Base-by-base conservation (phyloP, 805 yeast species). In the Candida ortonii region DNA sequence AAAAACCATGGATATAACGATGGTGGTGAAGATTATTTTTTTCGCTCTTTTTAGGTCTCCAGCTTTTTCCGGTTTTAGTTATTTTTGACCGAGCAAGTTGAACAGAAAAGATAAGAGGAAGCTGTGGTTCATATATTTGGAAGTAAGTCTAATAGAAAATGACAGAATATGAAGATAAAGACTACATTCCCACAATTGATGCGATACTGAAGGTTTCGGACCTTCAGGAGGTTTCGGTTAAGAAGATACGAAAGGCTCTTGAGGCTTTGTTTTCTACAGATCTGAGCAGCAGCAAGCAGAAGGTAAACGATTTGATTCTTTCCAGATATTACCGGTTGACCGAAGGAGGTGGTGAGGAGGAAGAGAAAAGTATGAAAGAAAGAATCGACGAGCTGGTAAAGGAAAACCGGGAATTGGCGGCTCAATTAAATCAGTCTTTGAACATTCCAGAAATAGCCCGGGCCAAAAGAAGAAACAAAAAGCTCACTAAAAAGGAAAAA, bases 201-300 rank as follows among this genome's bases (percentile, higher is more conserved):
- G 84, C 94, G 2, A 83, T 85, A 8, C 59, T 85, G 22, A 65
- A 79, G 31, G 88, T 76, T 6, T 76, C 89, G 1, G 82, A 84
- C 48, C 66, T 83, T 20, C 80, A 80, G 40, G 68, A 73, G 41
- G 76, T 84, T 11, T 76, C 89, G 0, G 87, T 83, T 6, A 82
- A 81, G 55, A 72, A 74, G 52, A 75, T 85, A 16, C 65, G 94
- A 41, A 68, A 70, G 39, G 90, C 89, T 0, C 50, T 85, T n/a
- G 86, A 80, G 52, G 84, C 75, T 41, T 63, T 85, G 20, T 83
- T 78, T 49, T 73, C 70, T 4, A 64, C 70, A 1, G 78, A 81
- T 44, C 65, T 83, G 26, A 36, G 34, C n/a, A 27, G 19, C 7
- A 65, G 71, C 15, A 63, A 80, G 69, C 72, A 77, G 46, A 70